Evolutionary conservation across 2,329 filamentous ascomycete species (phyloP), one percentile per base, ranked within the genome.

Genomic region (Davidsoniella eucalypti): DNA sequence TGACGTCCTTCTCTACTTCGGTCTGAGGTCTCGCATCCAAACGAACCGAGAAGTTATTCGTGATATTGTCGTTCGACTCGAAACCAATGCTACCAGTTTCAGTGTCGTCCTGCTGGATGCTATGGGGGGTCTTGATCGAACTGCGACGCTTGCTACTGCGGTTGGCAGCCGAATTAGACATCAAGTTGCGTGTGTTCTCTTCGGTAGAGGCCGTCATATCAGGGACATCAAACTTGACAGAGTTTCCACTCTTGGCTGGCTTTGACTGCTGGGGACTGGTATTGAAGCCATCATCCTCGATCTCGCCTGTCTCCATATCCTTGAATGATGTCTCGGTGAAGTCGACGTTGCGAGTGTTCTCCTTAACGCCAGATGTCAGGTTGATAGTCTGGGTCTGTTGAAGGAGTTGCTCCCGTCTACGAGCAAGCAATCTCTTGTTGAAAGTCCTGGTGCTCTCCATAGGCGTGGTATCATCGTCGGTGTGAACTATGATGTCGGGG

Each of bases 351-450:
- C 59, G 58, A 46, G 60, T 65, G 49, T 45, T 44, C 10, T 61
- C 60, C 2, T 63, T 63, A 44, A 51, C 90, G 88, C 5, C 77
- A 88, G 18, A 82, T 87, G 2, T 78, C 87, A 2, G 94, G 87
- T 61, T 80, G 90, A 47, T 96, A 90, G 90, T 96, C 88, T 88
- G 92, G 95, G 64, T 76, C 78, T 16, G 84, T 83, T 51, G 87
- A 83, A 1, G 72, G 73, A 17, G 84, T 80, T 1, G 75, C 75
- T 2, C 73, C 72, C 6, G 73, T n/a, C 44, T 39, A 33, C 18
- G 46, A 21, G 37, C 50, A 7, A 58, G 56, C 53, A 60, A 46
- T 4, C 63, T 59, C 47, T 59, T 60, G 3, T 59, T 63, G 48
- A 62, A 59, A 2, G 61, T 65, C 52, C 58, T 60, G 49, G 67